Percentiles rank a stretch among this genome's conserved stretches.
Conservation (phyloP, 78 protist species). For the Emiliania huxleyi region DNA sequence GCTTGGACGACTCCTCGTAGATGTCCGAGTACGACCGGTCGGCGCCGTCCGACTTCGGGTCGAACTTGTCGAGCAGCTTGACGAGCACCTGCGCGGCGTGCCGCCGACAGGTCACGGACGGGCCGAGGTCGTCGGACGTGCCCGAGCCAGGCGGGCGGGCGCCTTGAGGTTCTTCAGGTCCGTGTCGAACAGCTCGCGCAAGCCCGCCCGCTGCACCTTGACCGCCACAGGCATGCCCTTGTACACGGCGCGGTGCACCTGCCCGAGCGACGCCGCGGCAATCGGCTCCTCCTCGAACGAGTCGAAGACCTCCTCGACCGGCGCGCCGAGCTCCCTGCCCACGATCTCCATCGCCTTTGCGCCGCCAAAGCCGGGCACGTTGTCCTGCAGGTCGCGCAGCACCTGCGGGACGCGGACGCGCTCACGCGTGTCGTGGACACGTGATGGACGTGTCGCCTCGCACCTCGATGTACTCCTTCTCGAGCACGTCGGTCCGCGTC, state of each 20-base stretch:
- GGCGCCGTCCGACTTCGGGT: slow-evolving; percentile 25
- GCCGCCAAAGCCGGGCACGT: slow-evolving; percentile 30
- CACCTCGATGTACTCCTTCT: neutral
- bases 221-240: slow-evolving; percentile 2
- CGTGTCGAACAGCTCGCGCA: slow-evolving; percentile 20
- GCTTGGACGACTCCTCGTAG: neutral
- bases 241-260: neutral
- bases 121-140: too few relatives aligned
- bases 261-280: slow-evolving; percentile 25
- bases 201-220: slow-evolving; percentile 41
- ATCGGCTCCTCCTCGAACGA: neutral
- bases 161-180: slow-evolving; percentile 26
- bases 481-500: neutral
- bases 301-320: neutral
- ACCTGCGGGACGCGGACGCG: too few relatives aligned
- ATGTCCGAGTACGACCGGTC: neutral
- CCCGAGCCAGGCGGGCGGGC: too few relatives aligned
- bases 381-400: neutral
- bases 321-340: neutral
- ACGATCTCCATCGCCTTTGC: neutral
- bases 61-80: slow-evolving; percentile 25
- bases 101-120: too few relatives aligned
- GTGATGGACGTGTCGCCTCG: too few relatives aligned
- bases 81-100: too few relatives aligned
- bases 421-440: too few relatives aligned